Evolutionary conservation across 2,329 filamentous ascomycete species (phyloP).

Genomic region (Fusarium armeniacum): DNA sequence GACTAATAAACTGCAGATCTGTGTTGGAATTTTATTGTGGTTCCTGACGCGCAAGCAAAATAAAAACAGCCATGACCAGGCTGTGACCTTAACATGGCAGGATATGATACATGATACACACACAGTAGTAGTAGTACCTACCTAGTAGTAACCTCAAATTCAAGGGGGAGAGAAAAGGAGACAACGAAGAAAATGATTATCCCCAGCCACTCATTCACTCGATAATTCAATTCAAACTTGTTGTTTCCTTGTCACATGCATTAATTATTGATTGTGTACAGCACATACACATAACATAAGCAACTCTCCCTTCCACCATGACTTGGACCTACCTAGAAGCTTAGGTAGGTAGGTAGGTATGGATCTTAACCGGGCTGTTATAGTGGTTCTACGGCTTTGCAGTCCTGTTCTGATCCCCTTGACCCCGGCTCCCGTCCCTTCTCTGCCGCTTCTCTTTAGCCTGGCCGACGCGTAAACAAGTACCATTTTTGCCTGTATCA

Average conservation of each 20-base stretch:
- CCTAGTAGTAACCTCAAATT: background rate
- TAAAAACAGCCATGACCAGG: constrained; percentile 34
- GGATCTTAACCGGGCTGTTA: background rate
- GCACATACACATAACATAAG: background rate
- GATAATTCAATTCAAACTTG: background rate
- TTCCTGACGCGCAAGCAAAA: constrained; percentile 40
- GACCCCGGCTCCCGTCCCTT: constrained; percentile 18
- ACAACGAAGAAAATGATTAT: constrained; percentile 4
- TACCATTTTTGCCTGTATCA: background rate
- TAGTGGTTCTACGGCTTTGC: constrained; percentile 8
- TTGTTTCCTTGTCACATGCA: constrained; percentile 5
- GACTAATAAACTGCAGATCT: constrained; percentile 38
- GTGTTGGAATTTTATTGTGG: constrained; percentile 32
- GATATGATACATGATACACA: background rate
- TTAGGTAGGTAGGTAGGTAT: background rate
- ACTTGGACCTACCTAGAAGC: background rate
- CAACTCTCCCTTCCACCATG: constrained; percentile 2
- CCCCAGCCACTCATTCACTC: constrained; percentile 8
- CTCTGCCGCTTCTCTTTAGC: constrained; percentile 11
- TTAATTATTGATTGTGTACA: background rate
- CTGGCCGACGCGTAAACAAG: constrained; percentile 28
- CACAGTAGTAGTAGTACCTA: too few relatives aligned
- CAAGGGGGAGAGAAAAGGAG: constrained; percentile 10
- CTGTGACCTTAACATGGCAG: constrained; percentile 12
- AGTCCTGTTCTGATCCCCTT: constrained; percentile 3